A percentile compares a stretch with the other conserved stretches of the same genome.
Evolutionary conservation across 2,329 filamentous ascomycete genomes (phyloP).

Genomic region (Phoma sp.): DNA sequence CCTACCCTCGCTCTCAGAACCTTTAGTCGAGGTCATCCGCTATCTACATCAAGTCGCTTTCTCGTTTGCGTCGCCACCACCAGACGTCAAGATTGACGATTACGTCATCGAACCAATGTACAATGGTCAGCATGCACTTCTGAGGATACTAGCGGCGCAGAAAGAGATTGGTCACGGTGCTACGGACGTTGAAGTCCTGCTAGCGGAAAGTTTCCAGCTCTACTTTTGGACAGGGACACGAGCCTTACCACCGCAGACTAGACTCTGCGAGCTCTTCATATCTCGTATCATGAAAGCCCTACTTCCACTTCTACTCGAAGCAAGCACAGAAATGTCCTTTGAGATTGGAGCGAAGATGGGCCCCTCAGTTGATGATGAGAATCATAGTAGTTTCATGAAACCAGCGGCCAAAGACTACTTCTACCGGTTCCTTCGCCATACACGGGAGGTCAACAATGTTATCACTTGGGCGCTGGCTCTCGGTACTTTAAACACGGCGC

Average conservation of each 20-base stretch:
- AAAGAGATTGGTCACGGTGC: conserved; percentile 13
- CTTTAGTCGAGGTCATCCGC: conserved; percentile 19
- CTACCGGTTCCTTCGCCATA: conserved; percentile 10
- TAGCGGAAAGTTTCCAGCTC: conserved; percentile 27
- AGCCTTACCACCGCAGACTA: conserved; percentile 24
- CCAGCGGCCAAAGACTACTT: conserved; percentile 1
- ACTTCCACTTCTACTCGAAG: conserved; percentile 20
- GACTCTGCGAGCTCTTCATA: conserved; percentile 27
- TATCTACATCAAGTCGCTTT: conserved; percentile 24
- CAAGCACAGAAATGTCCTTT: conserved; percentile 7
- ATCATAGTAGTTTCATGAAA: not conserved
- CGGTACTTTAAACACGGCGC: conserved; percentile 25
- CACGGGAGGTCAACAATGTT: conserved; percentile 19
- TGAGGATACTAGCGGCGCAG: conserved; percentile 23
- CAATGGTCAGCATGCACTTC: conserved; percentile 21
- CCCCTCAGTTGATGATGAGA: not conserved
- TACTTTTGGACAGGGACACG: conserved; percentile 27
- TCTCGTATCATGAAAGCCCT: conserved; percentile 26
- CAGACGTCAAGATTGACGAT: conserved; percentile 16
- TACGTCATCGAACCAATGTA: conserved; percentile 27
- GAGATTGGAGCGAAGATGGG: conserved; percentile 1
- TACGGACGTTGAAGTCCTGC: conserved; percentile 24
- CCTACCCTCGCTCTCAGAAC: conserved; percentile 20
- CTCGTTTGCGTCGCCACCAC: conserved; percentile 5
- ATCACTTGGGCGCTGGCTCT: conserved; percentile 28